Percentiles rank a stretch among this genome's conserved stretches.
Conservation (phyloP, 352 stramenopile genomes). For the Phytophthora tubulina region DNA sequence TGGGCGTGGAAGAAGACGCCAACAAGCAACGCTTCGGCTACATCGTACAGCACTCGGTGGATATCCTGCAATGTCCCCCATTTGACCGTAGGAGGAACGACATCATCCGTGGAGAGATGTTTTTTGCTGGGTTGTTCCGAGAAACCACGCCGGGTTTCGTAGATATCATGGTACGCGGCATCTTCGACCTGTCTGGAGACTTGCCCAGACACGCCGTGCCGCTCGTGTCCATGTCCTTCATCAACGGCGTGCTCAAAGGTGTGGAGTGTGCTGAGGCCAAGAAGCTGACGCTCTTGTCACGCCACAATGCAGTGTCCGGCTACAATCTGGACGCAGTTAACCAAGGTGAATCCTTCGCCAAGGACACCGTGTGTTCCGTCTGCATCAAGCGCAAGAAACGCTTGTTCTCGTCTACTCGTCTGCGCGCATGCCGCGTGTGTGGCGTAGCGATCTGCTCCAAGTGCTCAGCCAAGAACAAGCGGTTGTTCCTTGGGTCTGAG, state of each 20-base stretch:
- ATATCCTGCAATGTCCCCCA: slow-evolving; percentile 51
- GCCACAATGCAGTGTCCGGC: slow-evolving; percentile 33
- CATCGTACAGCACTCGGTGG: slow-evolving; percentile 56
- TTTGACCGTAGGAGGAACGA: slow-evolving; percentile 42
- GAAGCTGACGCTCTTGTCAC: slow-evolving; percentile 59
- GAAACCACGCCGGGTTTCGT: slow-evolving; percentile 50
- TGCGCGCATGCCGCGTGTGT: slow-evolving; percentile 36
- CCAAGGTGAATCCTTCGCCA: slow-evolving; percentile 19
- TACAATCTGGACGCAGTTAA: slow-evolving; percentile 36
- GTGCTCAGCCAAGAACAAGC: slow-evolving; percentile 41
- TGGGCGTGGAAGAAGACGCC: slow-evolving; percentile 52
- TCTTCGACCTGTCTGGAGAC: slow-evolving; percentile 54
- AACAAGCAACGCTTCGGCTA: slow-evolving; percentile 50
- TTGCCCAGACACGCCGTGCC: slow-evolving; percentile 42
- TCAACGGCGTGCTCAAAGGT: slow-evolving; percentile 44
- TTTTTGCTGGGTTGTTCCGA: slow-evolving; percentile 49
- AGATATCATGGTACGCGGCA: slow-evolving; percentile 55
- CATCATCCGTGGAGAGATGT: slow-evolving; percentile 48
- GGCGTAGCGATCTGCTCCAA: slow-evolving; percentile 41
- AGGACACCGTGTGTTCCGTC: slow-evolving; percentile 39
- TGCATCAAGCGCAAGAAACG: slow-evolving; percentile 41
- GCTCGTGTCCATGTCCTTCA: slow-evolving; percentile 48
- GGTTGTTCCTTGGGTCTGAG: slow-evolving; percentile 32
- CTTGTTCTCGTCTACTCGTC: slow-evolving; percentile 31
- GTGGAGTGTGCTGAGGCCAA: slow-evolving; percentile 63